Evolutionary conservation across 83 land plant species (phyloP).

Genomic region (Picea abies): DNA sequence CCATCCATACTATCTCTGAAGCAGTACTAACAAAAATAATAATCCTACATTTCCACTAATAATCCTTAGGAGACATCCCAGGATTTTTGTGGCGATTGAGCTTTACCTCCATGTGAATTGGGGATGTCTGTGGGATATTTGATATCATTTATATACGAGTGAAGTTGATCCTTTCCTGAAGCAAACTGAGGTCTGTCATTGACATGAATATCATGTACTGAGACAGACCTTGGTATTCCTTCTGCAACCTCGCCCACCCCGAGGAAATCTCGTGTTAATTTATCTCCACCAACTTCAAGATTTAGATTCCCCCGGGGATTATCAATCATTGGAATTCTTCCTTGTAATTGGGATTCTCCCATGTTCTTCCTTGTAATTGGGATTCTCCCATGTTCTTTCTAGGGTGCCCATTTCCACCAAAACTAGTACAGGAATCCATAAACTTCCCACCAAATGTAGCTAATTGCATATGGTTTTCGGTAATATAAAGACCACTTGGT

Average conservation of each 20-base stretch:
- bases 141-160: neutral
- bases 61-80: conserved; percentile 10
- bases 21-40: neutral
- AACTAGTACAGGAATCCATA: neutral
- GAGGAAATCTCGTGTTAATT: conserved; percentile 12
- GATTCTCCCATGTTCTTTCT: neutral
- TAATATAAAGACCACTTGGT: neutral
- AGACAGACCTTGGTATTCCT: neutral
- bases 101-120: neutral
- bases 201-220: neutral
- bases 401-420: too few species aligned
- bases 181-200: conserved; percentile 4
- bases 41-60: neutral
- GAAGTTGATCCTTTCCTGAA: neutral
- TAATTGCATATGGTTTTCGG: neutral
- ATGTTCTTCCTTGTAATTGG: too few species aligned
- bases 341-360: conserved; percentile 5
- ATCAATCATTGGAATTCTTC: neutral
- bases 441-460: neutral
- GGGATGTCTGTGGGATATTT: conserved; percentile 2
- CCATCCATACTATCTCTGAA: too few species aligned
- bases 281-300: conserved; percentile 9
- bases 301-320: neutral
- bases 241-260: neutral
- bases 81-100: conserved; percentile 13